phyloP scores from a whole-genome alignment of 148 eudicot species.

The Chenopodium formosanum region DNA sequence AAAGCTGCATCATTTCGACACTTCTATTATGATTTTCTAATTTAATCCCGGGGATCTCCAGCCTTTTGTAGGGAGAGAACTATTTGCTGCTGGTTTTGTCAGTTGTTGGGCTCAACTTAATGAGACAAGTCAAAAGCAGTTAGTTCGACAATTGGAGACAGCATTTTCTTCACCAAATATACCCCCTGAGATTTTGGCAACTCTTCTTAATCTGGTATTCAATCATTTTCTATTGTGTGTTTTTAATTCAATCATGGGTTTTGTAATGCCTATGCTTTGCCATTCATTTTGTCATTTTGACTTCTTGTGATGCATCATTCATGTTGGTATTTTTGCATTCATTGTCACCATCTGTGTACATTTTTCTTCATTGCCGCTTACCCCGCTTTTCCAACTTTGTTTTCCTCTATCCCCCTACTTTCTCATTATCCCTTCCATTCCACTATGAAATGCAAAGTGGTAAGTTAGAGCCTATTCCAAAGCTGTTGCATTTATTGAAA shows the following conservation, averaged over 20 bases:
- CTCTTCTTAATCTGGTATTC: constrained; percentile 90
- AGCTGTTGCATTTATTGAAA: neutral
- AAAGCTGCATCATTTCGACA: neutral
- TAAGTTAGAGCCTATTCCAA: neutral
- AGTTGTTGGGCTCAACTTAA: constrained; percentile 95
- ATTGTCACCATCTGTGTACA: neutral
- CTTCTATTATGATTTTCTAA: neutral
- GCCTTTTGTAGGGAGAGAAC: constrained; percentile 97
- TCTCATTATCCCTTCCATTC: neutral
- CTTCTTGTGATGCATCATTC: neutral
- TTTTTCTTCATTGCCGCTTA: neutral
- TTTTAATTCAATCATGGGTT: neutral
- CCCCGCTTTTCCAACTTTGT: neutral
- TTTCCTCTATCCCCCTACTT: neutral
- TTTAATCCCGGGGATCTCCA: constrained; percentile 41
- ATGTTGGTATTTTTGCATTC: neutral
- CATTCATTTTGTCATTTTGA: neutral
- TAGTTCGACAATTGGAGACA: constrained; percentile 85
- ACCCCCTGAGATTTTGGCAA: constrained; percentile 94
- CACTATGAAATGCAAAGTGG: neutral
- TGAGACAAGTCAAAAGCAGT: constrained; percentile 77
- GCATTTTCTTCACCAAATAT: constrained; percentile 98
- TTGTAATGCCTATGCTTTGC: neutral
- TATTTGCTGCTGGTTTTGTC: constrained; percentile 99
- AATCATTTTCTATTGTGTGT: neutral